A percentile compares a stretch with the other conserved stretches of the same genome.
Conservation (phyloP, 164 flowering plant genomes). For the Piper betle region DNA sequence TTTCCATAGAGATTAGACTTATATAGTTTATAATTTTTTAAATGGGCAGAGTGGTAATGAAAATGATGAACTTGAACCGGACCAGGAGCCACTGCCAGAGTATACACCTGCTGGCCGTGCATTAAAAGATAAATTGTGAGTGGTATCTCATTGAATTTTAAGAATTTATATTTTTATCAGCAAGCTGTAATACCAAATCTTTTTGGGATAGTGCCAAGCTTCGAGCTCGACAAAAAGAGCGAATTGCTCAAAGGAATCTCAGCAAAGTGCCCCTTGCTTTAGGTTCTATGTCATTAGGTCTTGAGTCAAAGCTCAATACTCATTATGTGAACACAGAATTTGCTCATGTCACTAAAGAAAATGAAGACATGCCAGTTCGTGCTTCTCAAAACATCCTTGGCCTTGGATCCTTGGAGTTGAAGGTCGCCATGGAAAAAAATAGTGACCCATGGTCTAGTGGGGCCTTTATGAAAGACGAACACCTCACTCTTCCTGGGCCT, state of each 20-base stretch:
- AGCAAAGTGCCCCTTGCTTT: constrained; percentile 20
- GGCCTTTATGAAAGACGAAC: constrained; percentile 21
- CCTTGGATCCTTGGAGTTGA: constrained; percentile 14
- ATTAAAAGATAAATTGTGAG: constrained; percentile 79
- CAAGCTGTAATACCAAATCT: not conserved
- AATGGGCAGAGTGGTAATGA: constrained; percentile 61
- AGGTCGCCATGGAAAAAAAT: constrained; percentile 21
- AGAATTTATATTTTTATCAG: not conserved
- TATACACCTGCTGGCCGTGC: constrained; percentile 94
- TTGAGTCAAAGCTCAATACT: constrained; percentile 11
- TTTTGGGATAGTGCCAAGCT: constrained; percentile 52
- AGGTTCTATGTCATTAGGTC: constrained; percentile 13
- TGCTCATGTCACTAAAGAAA: not conserved
- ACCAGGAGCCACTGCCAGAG: constrained; percentile 59
- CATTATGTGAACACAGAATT: not conserved
- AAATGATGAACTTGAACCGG: constrained; percentile 34
- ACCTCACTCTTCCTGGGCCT: constrained; percentile 14
- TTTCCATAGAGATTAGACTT: not conserved
- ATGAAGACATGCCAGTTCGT: constrained; percentile 19
- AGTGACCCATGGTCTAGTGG: constrained; percentile 23
- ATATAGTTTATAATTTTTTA: constrained; percentile 5
- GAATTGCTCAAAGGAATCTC: constrained; percentile 48
- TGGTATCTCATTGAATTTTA: constrained; percentile 1
- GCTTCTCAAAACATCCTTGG: constrained; percentile 22
- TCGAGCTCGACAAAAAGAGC: constrained; percentile 83